A percentile compares a stretch with the other conserved stretches of the same genome.
These are phyloP conservation scores for Pezicula rhizophila DNA, from an alignment of 2,329 filamentous ascomycete species.

Conservation along the genomic window DNA sequence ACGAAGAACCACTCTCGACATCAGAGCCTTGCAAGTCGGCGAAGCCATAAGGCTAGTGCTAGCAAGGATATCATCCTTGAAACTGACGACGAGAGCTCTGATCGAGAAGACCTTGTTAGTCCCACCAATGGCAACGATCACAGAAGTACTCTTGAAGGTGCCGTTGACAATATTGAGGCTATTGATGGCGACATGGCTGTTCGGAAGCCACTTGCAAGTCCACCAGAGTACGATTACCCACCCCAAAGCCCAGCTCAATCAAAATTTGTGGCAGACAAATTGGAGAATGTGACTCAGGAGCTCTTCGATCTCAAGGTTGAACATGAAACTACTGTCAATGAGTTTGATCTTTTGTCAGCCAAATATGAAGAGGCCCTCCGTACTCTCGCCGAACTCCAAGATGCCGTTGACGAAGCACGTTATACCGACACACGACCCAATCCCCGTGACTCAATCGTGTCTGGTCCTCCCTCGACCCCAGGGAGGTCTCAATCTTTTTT, in stretches of 20 bases:
- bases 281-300: constrained; percentile 86
- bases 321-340: constrained; percentile 76
- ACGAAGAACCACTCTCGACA: constrained; percentile 47
- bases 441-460: constrained; percentile 50
- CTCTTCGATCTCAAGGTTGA: constrained; percentile 84
- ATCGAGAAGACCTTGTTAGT: constrained; percentile 14
- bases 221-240: constrained; percentile 17
- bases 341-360: constrained; percentile 73
- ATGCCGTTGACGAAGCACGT: constrained; percentile 72
- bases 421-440: constrained; percentile 41
- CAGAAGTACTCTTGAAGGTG: constrained; percentile 25
- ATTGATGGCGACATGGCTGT: constrained; percentile 31
- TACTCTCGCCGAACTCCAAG: constrained; percentile 77
- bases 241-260: constrained; percentile 71
- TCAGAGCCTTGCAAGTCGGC: constrained; percentile 45
- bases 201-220: constrained; percentile 25
- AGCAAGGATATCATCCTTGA: constrained; percentile 45
- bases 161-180: constrained; percentile 26
- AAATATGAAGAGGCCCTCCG: constrained; percentile 90
- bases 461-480: constrained; percentile 39
- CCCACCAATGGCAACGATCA: constrained; percentile 12
- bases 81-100: constrained; percentile 25
- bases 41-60: constrained; percentile 36
- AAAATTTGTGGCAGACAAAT: constrained; percentile 83
- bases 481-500: constrained; percentile 76